Evolutionary conservation across 768 basidiomycete species (phyloP).

Genomic region (Dioszegia aurantiaca): DNA sequence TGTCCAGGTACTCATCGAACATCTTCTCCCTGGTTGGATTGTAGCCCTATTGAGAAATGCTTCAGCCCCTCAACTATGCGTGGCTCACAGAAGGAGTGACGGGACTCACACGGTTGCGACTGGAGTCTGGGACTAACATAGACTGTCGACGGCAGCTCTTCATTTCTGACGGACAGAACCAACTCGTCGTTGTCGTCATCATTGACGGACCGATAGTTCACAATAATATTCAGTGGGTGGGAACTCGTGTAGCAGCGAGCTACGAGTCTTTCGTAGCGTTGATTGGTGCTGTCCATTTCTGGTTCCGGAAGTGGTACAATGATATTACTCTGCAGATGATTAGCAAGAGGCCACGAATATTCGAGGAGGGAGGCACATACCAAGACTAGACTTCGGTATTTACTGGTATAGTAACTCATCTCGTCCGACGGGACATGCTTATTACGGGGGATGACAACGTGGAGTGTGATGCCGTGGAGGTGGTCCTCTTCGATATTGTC

Average conservation of each 20-base stretch:
- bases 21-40: not conserved
- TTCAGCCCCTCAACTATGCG: not conserved
- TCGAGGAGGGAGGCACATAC: not conserved
- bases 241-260: not conserved
- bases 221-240: not conserved
- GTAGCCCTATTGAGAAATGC: not conserved
- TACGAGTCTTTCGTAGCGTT: not conserved
- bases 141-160: not conserved
- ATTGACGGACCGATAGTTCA: not conserved
- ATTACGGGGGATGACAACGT: not conserved
- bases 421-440: not conserved
- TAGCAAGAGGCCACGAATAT: no score
- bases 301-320: not conserved
- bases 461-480: not conserved
- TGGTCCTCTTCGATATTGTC: not conserved
- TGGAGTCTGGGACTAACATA: no score
- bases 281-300: not conserved
- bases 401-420: not conserved
- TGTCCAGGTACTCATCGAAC: not conserved
- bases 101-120: no score
- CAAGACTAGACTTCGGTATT: not conserved
- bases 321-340: not conserved
- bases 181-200: not conserved
- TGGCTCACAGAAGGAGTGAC: no score
- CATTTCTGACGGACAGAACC: not conserved